These are phyloP conservation scores for Ogataea pignaliae DNA, from an alignment of 805 yeast species.

Conservation along the genomic window DNA sequence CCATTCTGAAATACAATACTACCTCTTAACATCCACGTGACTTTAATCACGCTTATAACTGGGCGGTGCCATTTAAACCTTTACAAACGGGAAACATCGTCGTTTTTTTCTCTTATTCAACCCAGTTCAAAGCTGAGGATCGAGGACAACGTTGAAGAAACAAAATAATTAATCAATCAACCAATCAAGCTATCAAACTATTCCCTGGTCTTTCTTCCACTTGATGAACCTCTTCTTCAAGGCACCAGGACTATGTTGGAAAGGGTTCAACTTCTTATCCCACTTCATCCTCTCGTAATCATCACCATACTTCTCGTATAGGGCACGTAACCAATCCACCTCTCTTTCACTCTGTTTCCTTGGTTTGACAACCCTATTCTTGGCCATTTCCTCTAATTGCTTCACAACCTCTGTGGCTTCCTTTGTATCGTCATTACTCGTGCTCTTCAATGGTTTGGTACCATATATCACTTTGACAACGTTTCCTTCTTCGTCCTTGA, in stretches of 20 bases:
- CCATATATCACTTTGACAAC: slow-evolving; percentile 70
- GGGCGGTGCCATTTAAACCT: too few relatives aligned
- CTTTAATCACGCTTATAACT: too few relatives aligned
- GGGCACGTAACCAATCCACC: slow-evolving; percentile 57
- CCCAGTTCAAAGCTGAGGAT: too few relatives aligned
- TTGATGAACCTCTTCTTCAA: slow-evolving; percentile 63
- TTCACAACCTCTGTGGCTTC: slow-evolving; percentile 54
- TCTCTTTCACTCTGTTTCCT: slow-evolving; percentile 70
- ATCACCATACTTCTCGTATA: slow-evolving; percentile 79
- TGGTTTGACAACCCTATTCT: slow-evolving; percentile 38
- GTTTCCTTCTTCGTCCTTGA: slow-evolving; percentile 65
- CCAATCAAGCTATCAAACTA: background rate
- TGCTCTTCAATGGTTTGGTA: slow-evolving; percentile 34
- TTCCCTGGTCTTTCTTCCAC: slow-evolving; percentile 49
- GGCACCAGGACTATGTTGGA: slow-evolving; percentile 84
- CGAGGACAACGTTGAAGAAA: too few relatives aligned
- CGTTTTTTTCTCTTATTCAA: too few relatives aligned
- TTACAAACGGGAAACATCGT: too few relatives aligned
- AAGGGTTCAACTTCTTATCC: slow-evolving; percentile 80
- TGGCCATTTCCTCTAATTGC: slow-evolving; percentile 62
- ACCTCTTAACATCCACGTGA: too few relatives aligned
- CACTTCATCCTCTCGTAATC: slow-evolving; percentile 87
- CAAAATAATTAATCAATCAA: too few relatives aligned
- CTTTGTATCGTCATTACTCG: slow-evolving; percentile 9
- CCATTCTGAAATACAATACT: background rate